Evolutionary conservation across 495 filamentous ascomycete genomes (phyloP).

Genomic region (Terfezia claveryi): DNA sequence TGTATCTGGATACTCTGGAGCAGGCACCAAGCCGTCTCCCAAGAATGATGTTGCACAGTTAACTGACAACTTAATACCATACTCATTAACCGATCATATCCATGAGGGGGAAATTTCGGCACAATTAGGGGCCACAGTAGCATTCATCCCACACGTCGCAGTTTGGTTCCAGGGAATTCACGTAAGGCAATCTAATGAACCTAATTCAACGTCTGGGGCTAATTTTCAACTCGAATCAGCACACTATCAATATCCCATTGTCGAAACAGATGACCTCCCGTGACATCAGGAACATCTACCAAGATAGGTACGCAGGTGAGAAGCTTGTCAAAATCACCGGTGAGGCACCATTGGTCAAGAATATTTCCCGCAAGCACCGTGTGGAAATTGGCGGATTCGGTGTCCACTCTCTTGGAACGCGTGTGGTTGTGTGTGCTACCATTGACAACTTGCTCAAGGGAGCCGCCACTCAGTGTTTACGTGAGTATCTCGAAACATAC

Average conservation of each 20-base stretch:
- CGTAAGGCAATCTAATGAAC: not conserved
- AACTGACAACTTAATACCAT: slow-evolving; percentile 75
- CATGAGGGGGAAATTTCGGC: slow-evolving; percentile 77
- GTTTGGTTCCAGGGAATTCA: slow-evolving; percentile 96
- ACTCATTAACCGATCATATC: slow-evolving; percentile 85
- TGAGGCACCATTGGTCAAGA: slow-evolving; percentile 66
- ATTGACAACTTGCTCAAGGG: slow-evolving; percentile 97
- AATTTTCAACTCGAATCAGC: slow-evolving; percentile 21
- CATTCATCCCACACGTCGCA: slow-evolving; percentile 88
- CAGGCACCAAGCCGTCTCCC: slow-evolving; percentile 81
- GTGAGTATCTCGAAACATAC: slow-evolving; percentile 30
- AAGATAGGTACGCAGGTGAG: slow-evolving; percentile 89
- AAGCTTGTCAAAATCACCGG: slow-evolving; percentile 79
- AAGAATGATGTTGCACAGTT: slow-evolving; percentile 90
- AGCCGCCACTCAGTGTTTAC: slow-evolving; percentile 84
- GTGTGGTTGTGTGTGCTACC: slow-evolving; percentile 87
- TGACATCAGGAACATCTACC: slow-evolving; percentile 85
- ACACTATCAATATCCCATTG: slow-evolving; percentile 76
- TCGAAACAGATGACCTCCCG: slow-evolving; percentile 64
- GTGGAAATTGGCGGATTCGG: slow-evolving; percentile 90
- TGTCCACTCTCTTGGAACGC: slow-evolving; percentile 66
- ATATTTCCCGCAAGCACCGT: slow-evolving; percentile 75
- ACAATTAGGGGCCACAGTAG: slow-evolving; percentile 55
- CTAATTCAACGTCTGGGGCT: not conserved
- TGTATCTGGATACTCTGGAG: slow-evolving; percentile 87